Conservation (phyloP, 306 rosid genomes). For the Chamaecrista fasciculata region DNA sequence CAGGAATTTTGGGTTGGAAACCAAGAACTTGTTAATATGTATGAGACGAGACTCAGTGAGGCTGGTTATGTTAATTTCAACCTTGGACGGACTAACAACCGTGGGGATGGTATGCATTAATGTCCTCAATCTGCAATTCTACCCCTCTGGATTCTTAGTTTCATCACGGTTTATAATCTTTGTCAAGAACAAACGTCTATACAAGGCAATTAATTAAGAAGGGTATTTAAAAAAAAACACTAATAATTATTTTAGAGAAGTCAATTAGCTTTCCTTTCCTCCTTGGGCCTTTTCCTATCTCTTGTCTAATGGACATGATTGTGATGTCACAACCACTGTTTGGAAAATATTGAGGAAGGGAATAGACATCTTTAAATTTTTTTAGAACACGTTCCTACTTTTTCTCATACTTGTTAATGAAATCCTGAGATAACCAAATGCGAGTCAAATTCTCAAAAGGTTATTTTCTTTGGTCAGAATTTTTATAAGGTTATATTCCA, state of each 20-base stretch:
- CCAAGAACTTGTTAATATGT: conserved; percentile 75
- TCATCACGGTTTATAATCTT: background rate
- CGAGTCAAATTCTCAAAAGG: too few species aligned
- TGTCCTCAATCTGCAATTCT: background rate
- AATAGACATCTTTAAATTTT: conserved; percentile 1
- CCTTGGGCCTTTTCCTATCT: background rate
- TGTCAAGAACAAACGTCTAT: background rate
- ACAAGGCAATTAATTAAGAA: background rate
- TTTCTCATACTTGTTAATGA: background rate
- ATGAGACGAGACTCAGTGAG: conserved; percentile 66
- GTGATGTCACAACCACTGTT: background rate
- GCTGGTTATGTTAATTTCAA: conserved; percentile 80
- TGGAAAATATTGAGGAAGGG: background rate
- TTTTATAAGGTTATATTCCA: background rate
- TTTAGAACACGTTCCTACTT: background rate
- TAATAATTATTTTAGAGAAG: too few species aligned
- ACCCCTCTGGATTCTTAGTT: background rate
- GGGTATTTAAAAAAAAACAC: background rate
- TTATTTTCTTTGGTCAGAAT: too few species aligned
- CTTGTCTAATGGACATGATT: conserved; percentile 4
- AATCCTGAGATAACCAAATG: background rate
- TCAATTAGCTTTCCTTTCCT: background rate
- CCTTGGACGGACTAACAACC: conserved; percentile 92
- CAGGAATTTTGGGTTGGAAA: conserved; percentile 92
- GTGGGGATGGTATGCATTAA: conserved; percentile 79